phyloP scores from a whole-genome alignment of 495 filamentous ascomycete genomes.

The Hyaloscypha variabilis region DNA sequence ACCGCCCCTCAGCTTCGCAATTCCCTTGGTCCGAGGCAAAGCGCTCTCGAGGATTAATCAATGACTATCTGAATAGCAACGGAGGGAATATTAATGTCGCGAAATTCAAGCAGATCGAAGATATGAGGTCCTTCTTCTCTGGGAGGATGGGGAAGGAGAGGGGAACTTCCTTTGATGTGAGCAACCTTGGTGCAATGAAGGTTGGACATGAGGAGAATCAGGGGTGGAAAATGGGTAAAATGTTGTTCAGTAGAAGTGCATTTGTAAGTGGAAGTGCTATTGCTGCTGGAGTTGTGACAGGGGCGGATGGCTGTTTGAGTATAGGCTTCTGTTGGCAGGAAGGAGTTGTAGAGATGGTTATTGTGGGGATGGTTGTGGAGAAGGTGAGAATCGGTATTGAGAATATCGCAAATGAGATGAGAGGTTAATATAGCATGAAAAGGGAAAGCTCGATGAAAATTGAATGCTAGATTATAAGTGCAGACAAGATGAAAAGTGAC shows the following conservation, averaged over 20 bases:
- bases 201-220: background rate
- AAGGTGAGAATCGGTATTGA: conserved; percentile 1
- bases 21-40: conserved; percentile 15
- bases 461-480: no score
- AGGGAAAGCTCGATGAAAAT: background rate
- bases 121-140: conserved; percentile 20
- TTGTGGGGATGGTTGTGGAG: conserved; percentile 8
- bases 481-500: no score
- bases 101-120: conserved; percentile 8
- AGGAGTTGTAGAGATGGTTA: conserved; percentile 8
- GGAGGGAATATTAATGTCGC: conserved; percentile 13
- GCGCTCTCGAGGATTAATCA: conserved; percentile 2
- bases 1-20: background rate
- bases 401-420: background rate
- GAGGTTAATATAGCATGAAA: background rate
- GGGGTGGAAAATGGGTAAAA: conserved; percentile 18
- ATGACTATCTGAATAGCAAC: conserved; percentile 9
- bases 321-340: conserved; percentile 22
- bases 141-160: conserved; percentile 11
- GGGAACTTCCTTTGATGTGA: conserved; percentile 22
- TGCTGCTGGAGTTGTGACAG: conserved; percentile 22
- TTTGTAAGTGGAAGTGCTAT: conserved; percentile 24
- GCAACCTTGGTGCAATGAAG: conserved; percentile 24
- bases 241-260: conserved; percentile 27
- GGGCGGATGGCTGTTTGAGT: conserved; percentile 18